Base-by-base conservation (phyloP, 225 moss, liverwort and hornwort species). In the Asterella californica region DNA sequence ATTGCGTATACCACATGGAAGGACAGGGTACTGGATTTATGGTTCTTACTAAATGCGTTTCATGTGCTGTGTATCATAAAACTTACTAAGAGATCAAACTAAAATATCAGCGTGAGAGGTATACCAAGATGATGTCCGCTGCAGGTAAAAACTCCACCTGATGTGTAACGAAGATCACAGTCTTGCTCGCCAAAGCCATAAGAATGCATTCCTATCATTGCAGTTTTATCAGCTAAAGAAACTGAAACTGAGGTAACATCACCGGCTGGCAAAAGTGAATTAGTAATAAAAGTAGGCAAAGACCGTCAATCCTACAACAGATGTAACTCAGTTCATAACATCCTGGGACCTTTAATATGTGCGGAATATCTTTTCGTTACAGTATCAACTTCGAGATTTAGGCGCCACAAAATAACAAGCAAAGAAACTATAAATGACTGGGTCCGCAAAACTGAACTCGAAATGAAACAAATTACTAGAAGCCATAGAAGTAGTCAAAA, bases 101-200 rank as follows among this genome's bases (percentile, higher is more conserved):
- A 0, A 54, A 34, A 30, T 10, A 12, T 37, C 32, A 36, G 57
- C 36, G 30, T 36, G 75, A 55, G 55, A 46, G 47, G 29, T 77
- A 92, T 77, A 92, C 94, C 87, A 94, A 70, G 81, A 94, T 90
- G 21, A 87, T 80, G 76, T 94, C 89, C 78, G 92, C 91, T 55
- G 82, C 81, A 48, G 86, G 87, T 70, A 94, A 80, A 63, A 88
- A 91, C 70, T 94, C 94, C 84, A 92, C 83, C 53, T 94, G 89
- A 84, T 94, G 91, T 63, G 92, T 92, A 6, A 94, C 87, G 57
- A 86, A 92, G 6, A 94, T 84, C 75, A 94, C 87, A 25, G 91
- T 94, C 83, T 94, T 92, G 10, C 69, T 79, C 62, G 82, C 83
- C 48, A 94, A 69, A 10, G 38, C 54, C 34, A 86, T 86, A 81